Conservation (phyloP, 169 alveolate species). For the Ichthyophthirius multifiliis region DNA sequence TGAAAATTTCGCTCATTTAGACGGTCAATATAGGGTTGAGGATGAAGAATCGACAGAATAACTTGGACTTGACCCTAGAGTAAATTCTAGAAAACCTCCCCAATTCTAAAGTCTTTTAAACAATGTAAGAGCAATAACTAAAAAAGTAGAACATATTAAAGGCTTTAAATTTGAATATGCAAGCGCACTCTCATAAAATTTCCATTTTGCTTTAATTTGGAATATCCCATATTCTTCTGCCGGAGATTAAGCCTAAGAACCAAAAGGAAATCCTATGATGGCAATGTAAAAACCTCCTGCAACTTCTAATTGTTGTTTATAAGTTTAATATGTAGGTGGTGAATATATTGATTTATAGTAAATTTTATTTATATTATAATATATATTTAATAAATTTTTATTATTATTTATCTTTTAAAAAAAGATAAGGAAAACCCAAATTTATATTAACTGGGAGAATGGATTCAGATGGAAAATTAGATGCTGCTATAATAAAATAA, state of each 20-base stretch:
- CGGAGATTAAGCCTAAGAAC: background rate
- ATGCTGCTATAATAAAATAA: conserved; percentile 30
- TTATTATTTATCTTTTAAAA: background rate
- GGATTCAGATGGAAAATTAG: conserved; percentile 41
- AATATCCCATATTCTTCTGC: conserved; percentile 9
- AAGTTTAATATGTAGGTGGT: conserved; percentile 33
- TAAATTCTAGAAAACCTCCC: conserved; percentile 43
- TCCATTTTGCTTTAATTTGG: conserved; percentile 31
- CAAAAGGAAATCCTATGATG: conserved; percentile 25
- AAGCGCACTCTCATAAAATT: conserved; percentile 21
- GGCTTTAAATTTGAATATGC: conserved; percentile 44
- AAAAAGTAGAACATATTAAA: conserved; percentile 45
- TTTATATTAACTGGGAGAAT: conserved; percentile 38
- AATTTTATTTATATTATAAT: background rate
- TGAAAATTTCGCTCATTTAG: no score
- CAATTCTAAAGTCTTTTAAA: conserved; percentile 24
- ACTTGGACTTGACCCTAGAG: conserved; percentile 21
- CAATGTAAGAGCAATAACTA: conserved; percentile 37
- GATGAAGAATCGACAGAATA: conserved; percentile 9
- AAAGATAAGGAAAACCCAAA: background rate
- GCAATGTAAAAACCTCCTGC: conserved; percentile 15
- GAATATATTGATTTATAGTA: background rate
- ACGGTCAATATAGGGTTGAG: background rate
- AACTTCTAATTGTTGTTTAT: conserved; percentile 20
- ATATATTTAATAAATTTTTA: background rate